Conservation (phyloP, 2,329 filamentous ascomycete species). For the Pestalotiopsis sp. region DNA sequence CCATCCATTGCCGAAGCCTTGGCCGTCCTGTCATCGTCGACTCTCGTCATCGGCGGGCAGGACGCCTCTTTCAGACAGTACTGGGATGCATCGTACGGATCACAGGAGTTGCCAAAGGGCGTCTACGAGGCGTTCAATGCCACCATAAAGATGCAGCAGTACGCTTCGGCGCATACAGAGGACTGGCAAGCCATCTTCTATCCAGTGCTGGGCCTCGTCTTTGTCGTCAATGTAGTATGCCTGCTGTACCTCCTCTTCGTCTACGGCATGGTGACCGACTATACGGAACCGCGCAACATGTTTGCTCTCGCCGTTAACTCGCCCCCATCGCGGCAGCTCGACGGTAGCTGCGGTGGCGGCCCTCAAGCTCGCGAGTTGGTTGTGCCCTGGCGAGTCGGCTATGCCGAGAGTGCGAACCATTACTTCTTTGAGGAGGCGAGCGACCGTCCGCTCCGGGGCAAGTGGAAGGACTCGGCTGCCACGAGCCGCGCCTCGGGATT, state of each 20-base stretch:
- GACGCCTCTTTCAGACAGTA: conserved; percentile 63
- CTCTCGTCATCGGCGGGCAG: conserved; percentile 62
- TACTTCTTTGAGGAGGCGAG: conserved; percentile 46
- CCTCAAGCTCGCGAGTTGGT: conserved; percentile 38
- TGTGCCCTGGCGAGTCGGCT: conserved; percentile 46
- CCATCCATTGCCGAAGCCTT: conserved; percentile 77
- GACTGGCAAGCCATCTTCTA: conserved; percentile 70
- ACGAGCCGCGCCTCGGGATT: conserved; percentile 9
- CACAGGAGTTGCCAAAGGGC: conserved; percentile 45
- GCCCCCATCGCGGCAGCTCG: conserved; percentile 39
- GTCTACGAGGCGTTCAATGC: conserved; percentile 64
- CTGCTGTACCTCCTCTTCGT: conserved; percentile 64
- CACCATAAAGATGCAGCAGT: conserved; percentile 66
- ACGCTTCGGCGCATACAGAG: conserved; percentile 66
- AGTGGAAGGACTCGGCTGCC: conserved; percentile 21
- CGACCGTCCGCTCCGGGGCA: conserved; percentile 27
- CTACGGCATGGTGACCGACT: conserved; percentile 72
- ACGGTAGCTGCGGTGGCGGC: conserved; percentile 42
- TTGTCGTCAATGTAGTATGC: conserved; percentile 68
- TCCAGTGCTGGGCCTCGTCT: conserved; percentile 65
- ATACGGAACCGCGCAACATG: conserved; percentile 76
- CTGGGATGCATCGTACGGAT: conserved; percentile 47
- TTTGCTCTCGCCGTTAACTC: conserved; percentile 73
- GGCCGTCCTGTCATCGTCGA: conserved; percentile 70
- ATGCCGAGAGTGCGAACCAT: conserved; percentile 40